Evolutionary conservation across 2,329 filamentous ascomycete genomes (phyloP).

Genomic region (Alternaria atra): DNA sequence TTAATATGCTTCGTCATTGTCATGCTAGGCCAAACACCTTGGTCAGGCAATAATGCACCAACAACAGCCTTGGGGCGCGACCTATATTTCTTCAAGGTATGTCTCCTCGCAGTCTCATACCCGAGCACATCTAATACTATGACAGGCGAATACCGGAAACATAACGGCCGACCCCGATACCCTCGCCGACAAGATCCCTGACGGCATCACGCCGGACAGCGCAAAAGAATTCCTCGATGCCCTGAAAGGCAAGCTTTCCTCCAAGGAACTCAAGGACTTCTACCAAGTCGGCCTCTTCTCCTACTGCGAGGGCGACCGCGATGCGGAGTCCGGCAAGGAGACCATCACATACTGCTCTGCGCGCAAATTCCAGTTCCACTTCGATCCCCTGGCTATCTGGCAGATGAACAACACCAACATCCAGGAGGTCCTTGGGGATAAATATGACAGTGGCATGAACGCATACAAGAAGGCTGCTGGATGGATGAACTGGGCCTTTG

Average conservation of each 20-base stretch:
- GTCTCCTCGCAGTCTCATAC: slow-evolving; percentile 58
- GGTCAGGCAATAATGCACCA: slow-evolving; percentile 40
- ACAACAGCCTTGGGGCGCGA: slow-evolving; percentile 57
- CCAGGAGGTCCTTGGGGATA: slow-evolving; percentile 67
- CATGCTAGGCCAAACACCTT: slow-evolving; percentile 65
- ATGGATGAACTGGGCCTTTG: slow-evolving; percentile 85
- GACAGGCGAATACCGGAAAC: slow-evolving; percentile 54
- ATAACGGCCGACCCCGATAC: slow-evolving; percentile 62
- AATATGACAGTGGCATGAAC: slow-evolving; percentile 72
- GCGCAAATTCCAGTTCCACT: slow-evolving; percentile 78
- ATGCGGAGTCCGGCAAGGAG: slow-evolving; percentile 58
- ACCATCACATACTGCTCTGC: slow-evolving; percentile 71
- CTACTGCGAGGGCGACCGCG: slow-evolving; percentile 76
- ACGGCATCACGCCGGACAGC: slow-evolving; percentile 40
- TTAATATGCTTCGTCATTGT: slow-evolving; percentile 73
- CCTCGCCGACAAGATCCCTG: slow-evolving; percentile 38
- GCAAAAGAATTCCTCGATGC: slow-evolving; percentile 51
- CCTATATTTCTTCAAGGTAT: slow-evolving; percentile 64
- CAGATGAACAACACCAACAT: slow-evolving; percentile 65
- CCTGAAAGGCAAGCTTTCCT: slow-evolving; percentile 49
- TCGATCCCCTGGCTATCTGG: slow-evolving; percentile 73
- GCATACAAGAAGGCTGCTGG: slow-evolving; percentile 77
- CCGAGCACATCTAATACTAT: slow-evolving; percentile 21
- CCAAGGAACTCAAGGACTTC: slow-evolving; percentile 69
- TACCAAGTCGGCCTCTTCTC: slow-evolving; percentile 89